These are phyloP conservation scores for Neobulgaria alba DNA, from an alignment of 2,329 filamentous ascomycete genomes.

Conservation along the genomic window DNA sequence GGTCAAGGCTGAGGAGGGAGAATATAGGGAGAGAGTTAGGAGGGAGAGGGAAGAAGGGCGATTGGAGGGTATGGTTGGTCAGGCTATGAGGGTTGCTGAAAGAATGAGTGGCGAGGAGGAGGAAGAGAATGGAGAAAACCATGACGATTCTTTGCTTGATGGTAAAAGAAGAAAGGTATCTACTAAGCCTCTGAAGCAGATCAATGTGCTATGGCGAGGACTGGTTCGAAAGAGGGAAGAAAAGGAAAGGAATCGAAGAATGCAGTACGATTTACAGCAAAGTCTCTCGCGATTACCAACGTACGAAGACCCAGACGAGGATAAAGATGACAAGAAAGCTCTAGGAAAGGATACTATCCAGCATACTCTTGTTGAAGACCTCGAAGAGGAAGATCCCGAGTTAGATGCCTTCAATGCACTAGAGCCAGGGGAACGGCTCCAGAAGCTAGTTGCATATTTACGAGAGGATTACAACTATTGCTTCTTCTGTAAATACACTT, in stretches of 20 bases:
- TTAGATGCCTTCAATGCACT: constrained; percentile 71
- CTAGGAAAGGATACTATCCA: constrained; percentile 48
- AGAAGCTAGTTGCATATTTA: constrained; percentile 58
- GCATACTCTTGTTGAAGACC: constrained; percentile 54
- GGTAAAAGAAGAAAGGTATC: constrained; percentile 21
- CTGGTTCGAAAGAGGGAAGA: constrained; percentile 62
- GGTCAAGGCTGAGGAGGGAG: constrained; percentile 54
- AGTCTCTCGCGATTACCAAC: constrained; percentile 54
- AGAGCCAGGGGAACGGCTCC: constrained; percentile 56
- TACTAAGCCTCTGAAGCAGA: constrained; percentile 51
- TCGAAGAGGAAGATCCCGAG: constrained; percentile 74
- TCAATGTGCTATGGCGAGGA: constrained; percentile 74
- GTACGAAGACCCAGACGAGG: constrained; percentile 61
- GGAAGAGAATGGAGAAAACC: constrained; percentile 4
- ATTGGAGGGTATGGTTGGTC: constrained; percentile 60
- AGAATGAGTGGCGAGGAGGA: constrained; percentile 43
- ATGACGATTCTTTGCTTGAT: not conserved
- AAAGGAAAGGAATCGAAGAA: constrained; percentile 57
- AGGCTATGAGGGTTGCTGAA: constrained; percentile 78
- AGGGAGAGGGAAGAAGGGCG: constrained; percentile 61
- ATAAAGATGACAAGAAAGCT: constrained; percentile 63
- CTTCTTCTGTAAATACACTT: constrained; percentile 90
- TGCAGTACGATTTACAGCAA: constrained; percentile 56
- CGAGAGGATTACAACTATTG: constrained; percentile 71
- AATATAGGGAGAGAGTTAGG: constrained; percentile 65